Conservation (phyloP, 176 grass and related monocot genomes). For the Triticum aestivum region IWGSC_CS_RefSeq_v2.1 NC_057803.1:596519486-596519985, state of each 20-base stretch:
- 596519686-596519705: no score
- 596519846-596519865: neutral
- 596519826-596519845: neutral
- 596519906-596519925: no score
- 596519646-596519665: no score
- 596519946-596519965: neutral
- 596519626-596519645: neutral
- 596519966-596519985: neutral
- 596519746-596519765: no score
- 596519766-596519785: no score
- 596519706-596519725: no score
- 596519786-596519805: neutral
- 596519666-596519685: no score
- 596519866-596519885: neutral
- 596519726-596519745: no score
- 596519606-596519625: neutral
- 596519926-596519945: neutral
- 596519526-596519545: neutral
- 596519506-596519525: no score
- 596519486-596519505: no score
- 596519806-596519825: neutral
- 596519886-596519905: neutral
- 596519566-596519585: neutral
- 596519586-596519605: neutral
- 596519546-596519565: neutral